A percentile compares a stretch with the other conserved stretches of the same genome.
Evolutionary conservation across 441 rosid species (phyloP).

Genomic region (Populus tomentosa): DNA sequence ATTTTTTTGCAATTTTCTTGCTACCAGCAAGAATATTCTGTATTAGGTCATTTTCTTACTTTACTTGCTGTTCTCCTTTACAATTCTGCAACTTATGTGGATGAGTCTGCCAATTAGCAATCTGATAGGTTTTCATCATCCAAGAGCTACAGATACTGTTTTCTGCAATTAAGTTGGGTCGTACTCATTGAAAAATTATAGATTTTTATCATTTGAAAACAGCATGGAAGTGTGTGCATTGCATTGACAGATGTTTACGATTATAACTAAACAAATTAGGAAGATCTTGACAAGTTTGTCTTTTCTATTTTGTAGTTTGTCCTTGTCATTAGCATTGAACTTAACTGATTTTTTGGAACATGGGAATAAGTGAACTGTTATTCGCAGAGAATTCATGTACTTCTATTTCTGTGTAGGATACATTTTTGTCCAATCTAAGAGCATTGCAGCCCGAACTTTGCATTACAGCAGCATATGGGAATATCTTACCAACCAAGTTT

Average conservation of each 20-base stretch:
- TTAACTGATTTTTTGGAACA: neutral
- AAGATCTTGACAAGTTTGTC: neutral
- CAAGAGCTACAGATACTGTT: neutral
- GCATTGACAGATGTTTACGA: neutral
- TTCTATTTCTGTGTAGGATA: conserved; percentile 41
- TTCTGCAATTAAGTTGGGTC: neutral
- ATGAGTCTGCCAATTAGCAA: neutral
- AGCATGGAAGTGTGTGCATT: neutral
- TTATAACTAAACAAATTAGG: neutral
- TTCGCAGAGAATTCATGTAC: neutral
- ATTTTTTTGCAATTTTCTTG: neutral
- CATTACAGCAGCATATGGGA: conserved; percentile 91
- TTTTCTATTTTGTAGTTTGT: neutral
- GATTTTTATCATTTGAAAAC: neutral
- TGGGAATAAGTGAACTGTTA: neutral
- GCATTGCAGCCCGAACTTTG: conserved; percentile 89
- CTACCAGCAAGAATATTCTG: neutral
- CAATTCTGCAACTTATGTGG: neutral
- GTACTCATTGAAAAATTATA: neutral
- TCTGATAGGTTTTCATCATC: neutral
- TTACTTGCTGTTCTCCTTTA: neutral
- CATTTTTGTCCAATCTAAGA: conserved; percentile 55
- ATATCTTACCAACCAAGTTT: conserved; percentile 80
- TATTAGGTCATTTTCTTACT: neutral
- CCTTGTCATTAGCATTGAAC: neutral